phyloP scores from a whole-genome alignment of 176 grass and related monocot species.

The Puya raimondii region DNA sequence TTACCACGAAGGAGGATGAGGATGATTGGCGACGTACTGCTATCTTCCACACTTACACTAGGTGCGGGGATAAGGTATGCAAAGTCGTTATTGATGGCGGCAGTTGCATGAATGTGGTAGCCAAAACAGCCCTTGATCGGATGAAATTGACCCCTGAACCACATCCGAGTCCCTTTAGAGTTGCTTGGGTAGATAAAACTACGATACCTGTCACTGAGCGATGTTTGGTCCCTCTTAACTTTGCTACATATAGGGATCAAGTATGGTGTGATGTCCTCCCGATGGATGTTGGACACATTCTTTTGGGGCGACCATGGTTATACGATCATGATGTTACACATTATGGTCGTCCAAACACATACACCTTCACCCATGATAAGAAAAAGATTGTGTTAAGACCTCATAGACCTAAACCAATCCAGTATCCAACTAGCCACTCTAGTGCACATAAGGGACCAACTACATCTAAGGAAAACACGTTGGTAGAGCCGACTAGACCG shows the following conservation, averaged over 20 bases:
- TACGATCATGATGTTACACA: too few relatives aligned
- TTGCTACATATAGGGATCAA: too few relatives aligned
- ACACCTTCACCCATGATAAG: too few relatives aligned
- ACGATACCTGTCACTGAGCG: neutral
- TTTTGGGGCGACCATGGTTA: too few relatives aligned
- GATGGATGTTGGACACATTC: too few relatives aligned
- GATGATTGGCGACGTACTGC: neutral
- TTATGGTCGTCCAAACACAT: too few relatives aligned
- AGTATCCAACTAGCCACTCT: too few relatives aligned
- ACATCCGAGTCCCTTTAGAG: neutral
- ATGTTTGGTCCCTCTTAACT: neutral
- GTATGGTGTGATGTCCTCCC: too few relatives aligned
- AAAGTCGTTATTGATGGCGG: neutral
- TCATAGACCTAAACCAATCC: too few relatives aligned
- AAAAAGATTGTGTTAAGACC: neutral
- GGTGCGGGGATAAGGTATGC: neutral
- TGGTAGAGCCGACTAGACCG: too few relatives aligned
- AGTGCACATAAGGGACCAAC: too few relatives aligned
- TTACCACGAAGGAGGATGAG: neutral
- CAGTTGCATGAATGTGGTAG: neutral
- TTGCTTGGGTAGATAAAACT: neutral
- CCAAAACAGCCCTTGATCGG: neutral
- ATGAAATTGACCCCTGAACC: neutral
- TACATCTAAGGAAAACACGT: too few relatives aligned
- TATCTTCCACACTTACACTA: neutral